Evolutionary conservation across 352 stramenopile genomes (phyloP).

Genomic region (Bremia lactucae): DNA sequence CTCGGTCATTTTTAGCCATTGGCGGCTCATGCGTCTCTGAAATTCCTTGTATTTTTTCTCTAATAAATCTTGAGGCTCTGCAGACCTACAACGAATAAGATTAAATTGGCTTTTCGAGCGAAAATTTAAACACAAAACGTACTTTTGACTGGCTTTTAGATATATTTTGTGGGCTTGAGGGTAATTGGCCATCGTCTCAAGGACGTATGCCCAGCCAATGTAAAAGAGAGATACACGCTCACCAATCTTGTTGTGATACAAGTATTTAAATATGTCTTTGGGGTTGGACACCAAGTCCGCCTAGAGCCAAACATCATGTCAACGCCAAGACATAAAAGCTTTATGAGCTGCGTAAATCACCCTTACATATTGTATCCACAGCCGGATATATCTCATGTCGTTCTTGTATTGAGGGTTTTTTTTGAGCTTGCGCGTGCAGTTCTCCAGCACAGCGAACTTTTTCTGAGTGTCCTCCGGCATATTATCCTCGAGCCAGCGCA

Average conservation of each 20-base stretch:
- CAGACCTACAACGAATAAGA: conserved; percentile 33
- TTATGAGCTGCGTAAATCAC: not conserved
- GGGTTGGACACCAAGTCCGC: conserved; percentile 77
- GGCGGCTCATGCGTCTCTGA: conserved; percentile 70
- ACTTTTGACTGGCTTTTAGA: conserved; percentile 80
- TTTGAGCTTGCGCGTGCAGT: conserved; percentile 65
- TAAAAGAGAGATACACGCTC: conserved; percentile 76
- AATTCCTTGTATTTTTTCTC: conserved; percentile 76
- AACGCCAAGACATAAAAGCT: not conserved
- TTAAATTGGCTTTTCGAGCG: not conserved
- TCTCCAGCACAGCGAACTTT: conserved; percentile 63
- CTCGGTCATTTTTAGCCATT: conserved; percentile 64
- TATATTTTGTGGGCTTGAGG: conserved; percentile 81
- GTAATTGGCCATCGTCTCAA: conserved; percentile 75
- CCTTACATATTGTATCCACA: conserved; percentile 84
- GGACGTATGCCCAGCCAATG: conserved; percentile 75
- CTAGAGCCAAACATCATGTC: conserved; percentile 21
- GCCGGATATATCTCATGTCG: conserved; percentile 67
- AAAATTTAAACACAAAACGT: conserved; percentile 11
- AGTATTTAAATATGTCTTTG: conserved; percentile 84
- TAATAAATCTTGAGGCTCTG: conserved; percentile 52
- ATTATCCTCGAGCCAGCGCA: conserved; percentile 71
- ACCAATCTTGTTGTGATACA: conserved; percentile 83
- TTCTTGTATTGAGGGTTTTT: conserved; percentile 51
- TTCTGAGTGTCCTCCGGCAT: conserved; percentile 78